Evolutionary conservation across 1,284 basidiomycete species (phyloP), one percentile per base, ranked within the genome.

Genomic region (Ceratobasidium theobromae): DNA sequence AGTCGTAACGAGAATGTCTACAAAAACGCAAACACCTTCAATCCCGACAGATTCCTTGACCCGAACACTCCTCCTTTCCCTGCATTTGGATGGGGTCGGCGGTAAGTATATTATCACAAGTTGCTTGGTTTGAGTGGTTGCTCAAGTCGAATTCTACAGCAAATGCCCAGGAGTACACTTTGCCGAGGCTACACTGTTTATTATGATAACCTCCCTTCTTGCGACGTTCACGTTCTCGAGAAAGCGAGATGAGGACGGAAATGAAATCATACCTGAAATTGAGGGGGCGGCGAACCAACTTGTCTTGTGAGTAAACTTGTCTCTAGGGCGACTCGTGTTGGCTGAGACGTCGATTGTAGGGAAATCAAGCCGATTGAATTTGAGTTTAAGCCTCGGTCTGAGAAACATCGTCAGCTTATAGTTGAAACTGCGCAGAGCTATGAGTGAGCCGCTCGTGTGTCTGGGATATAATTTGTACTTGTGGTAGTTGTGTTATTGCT

Each of bases 301-400:
- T 25, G 35, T 60, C 16, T n/a, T 35, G 57, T 60, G 45, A 38
- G n/a, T n/a, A n/a, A n/a, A n/a, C n/a, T n/a, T n/a, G 57, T 60
- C 16, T 38, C 16, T 38, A 8, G 16, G 35, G 8, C 16, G 35
- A 45, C 6, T 45, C 43, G 18, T 11, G 6, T 11, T 45, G 6
- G 6, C 35, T 45, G 43, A 45, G 43, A 45, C 5, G 18, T 21
- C 18, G 18, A 45, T 45, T 5, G 5, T n/a, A 45, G 43, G 6
- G 43, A 21, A 11, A 11, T 45, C 9, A 45, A 45, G 23, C 55
- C 55, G 6, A 48, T 60, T 27, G 55, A 60, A 25, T 49, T 41
- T 18, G 23, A 32, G 11, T 48, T 60, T 35, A 32, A 33, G n/a
- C 55, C 55, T 38, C 41, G 55, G 6, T 60, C 55, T 14, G 27